A percentile compares a stretch with the other conserved stretches of the same genome.
phyloP scores from a whole-genome alignment of 495 filamentous ascomycete species.

The Cenococcum geophilum region DNA sequence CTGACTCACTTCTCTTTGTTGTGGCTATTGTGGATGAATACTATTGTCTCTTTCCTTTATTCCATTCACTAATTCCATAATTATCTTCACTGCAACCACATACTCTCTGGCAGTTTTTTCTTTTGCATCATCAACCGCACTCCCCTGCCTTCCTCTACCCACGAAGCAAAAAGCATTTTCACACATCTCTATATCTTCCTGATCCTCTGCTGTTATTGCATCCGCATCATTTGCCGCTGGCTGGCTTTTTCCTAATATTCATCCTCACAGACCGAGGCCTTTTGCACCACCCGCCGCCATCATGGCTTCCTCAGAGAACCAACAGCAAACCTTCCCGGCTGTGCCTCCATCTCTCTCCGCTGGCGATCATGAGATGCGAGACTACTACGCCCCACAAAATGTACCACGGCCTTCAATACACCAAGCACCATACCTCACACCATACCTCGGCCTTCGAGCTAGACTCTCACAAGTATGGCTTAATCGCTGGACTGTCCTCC shows the following conservation, averaged over 20 bases:
- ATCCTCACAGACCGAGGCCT: slow-evolving; percentile 19
- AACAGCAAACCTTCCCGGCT: slow-evolving; percentile 43
- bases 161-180: neutral
- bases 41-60: slow-evolving; percentile 21
- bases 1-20: slow-evolving; percentile 10
- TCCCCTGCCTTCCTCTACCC: slow-evolving; percentile 6
- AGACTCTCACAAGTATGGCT: slow-evolving; percentile 93
- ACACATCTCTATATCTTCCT: neutral
- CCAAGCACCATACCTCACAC: slow-evolving; percentile 62
- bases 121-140: neutral
- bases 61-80: slow-evolving; percentile 17
- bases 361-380: slow-evolving; percentile 51
- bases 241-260: slow-evolving; percentile 16
- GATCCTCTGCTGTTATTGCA: neutral
- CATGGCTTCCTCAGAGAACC: slow-evolving; percentile 43
- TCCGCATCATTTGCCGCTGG: neutral
- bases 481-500: slow-evolving; percentile 91
- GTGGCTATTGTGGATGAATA: slow-evolving; percentile 6
- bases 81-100: slow-evolving; percentile 13
- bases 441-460: slow-evolving; percentile 85
- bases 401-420: slow-evolving; percentile 45
- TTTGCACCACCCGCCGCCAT: slow-evolving; percentile 24
- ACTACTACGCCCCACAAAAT: slow-evolving; percentile 46
- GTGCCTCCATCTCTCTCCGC: slow-evolving; percentile 49
- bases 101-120: slow-evolving; percentile 28